These are phyloP conservation scores for Boletellus sp. DNA, from an alignment of 768 basidiomycete genomes.

Conservation along the genomic window DNA sequence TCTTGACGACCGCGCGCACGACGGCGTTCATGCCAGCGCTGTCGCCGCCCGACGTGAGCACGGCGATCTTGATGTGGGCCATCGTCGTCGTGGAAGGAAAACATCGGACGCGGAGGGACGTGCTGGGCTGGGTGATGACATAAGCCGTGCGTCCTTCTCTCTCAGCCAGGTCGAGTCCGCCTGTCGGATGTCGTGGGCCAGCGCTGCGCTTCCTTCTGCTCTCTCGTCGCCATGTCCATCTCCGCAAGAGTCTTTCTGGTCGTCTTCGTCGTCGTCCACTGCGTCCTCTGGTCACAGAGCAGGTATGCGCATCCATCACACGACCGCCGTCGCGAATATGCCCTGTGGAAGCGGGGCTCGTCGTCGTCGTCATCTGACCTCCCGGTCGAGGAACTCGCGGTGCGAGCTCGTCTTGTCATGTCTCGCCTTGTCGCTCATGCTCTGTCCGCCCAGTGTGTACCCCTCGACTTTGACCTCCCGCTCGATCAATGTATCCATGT, in stretches of 20 bases:
- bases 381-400: slow-evolving; percentile 2
- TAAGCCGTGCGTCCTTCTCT: neutral
- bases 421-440: neutral
- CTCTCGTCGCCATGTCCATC: slow-evolving; percentile 36
- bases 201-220: neutral
- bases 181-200: neutral
- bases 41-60: slow-evolving; percentile 95
- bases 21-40: slow-evolving; percentile 97
- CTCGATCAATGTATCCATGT: slow-evolving; percentile 66
- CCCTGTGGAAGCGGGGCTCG: slow-evolving; percentile 10
- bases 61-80: slow-evolving; percentile 76
- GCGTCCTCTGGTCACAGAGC: slow-evolving; percentile 63
- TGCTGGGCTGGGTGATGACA: neutral
- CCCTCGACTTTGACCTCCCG: slow-evolving; percentile 46
- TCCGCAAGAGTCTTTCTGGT: slow-evolving; percentile 50
- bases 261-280: slow-evolving; percentile 50
- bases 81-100: neutral
- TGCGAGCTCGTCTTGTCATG: neutral
- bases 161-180: neutral
- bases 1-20: slow-evolving; percentile 90
- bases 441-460: slow-evolving; percentile 52
- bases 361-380: neutral
- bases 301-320: slow-evolving; percentile 38
- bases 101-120: too few relatives aligned
- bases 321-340: neutral